phyloP scores from a whole-genome alignment of 192 early-diverging fungal species.

The Entomortierella parvispora region DNA sequence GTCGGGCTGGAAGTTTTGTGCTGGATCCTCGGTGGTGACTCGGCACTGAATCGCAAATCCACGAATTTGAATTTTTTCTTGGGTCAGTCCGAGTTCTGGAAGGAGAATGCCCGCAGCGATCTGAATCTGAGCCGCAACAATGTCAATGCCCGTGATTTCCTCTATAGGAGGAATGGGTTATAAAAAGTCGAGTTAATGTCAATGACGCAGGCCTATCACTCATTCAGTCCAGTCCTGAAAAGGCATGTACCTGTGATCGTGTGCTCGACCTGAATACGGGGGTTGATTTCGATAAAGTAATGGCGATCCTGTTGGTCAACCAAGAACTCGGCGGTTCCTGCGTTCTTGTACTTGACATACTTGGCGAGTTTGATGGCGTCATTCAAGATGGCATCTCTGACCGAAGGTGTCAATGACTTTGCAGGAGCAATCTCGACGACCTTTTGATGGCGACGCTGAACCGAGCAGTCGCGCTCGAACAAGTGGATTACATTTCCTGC shows the following conservation, averaged over 20 bases:
- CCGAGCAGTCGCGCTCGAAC: slow-evolving; percentile 97
- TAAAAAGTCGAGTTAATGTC: neutral
- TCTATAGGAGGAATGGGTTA: slow-evolving; percentile 56
- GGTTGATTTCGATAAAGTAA: slow-evolving; percentile 99
- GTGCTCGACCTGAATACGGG: slow-evolving; percentile 98
- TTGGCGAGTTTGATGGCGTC: slow-evolving; percentile 95
- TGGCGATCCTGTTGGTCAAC: slow-evolving; percentile 86
- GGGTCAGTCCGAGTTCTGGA: slow-evolving; percentile 79
- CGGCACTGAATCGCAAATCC: slow-evolving; percentile 96
- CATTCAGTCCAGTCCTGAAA: neutral
- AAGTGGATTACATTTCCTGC: slow-evolving; percentile 90
- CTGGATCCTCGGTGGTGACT: slow-evolving; percentile 95
- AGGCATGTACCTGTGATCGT: slow-evolving; percentile 75
- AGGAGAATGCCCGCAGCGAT: slow-evolving; percentile 91
- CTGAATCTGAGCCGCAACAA: slow-evolving; percentile 93
- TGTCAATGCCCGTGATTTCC: slow-evolving; percentile 95
- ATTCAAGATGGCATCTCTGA: slow-evolving; percentile 81
- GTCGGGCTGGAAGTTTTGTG: slow-evolving; percentile 95
- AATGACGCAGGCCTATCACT: neutral
- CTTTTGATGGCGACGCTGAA: slow-evolving; percentile 98
- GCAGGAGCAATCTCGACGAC: slow-evolving; percentile 94
- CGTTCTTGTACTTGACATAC: slow-evolving; percentile 91
- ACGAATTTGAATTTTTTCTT: slow-evolving; percentile 82
- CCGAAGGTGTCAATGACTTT: slow-evolving; percentile 69
- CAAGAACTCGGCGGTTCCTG: slow-evolving; percentile 97